Conservation (phyloP, 78 protist genomes). For the Planoprotostelium fungivorum region DNA sequence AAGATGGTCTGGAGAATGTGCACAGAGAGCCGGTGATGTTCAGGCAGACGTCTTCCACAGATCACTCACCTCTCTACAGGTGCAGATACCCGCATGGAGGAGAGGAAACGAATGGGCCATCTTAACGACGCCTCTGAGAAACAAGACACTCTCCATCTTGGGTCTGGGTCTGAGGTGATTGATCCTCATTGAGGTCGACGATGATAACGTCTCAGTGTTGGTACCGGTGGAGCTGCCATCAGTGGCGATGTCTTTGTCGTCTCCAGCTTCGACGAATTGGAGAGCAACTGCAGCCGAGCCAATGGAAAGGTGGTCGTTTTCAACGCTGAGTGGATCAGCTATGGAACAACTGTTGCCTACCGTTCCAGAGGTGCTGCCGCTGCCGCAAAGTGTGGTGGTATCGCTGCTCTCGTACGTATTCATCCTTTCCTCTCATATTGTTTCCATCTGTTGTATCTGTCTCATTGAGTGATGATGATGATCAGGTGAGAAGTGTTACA, state of each 20-base stretch:
- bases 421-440: too few species aligned
- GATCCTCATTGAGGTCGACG: not conserved
- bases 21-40: slow-evolving; percentile 38
- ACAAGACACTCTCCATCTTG: slow-evolving; percentile 33
- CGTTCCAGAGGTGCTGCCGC: slow-evolving; percentile 52
- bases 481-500: slow-evolving; percentile 35
- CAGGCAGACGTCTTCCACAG: not conserved
- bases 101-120: slow-evolving; percentile 60
- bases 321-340: slow-evolving; percentile 40
- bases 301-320: slow-evolving; percentile 69
- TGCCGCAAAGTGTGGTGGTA: slow-evolving; percentile 62
- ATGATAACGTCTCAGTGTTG: slow-evolving; percentile 12
- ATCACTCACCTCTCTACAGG: not conserved
- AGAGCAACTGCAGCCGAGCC: not conserved
- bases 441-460: too few species aligned
- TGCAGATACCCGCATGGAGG: slow-evolving; percentile 16
- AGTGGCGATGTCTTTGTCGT: slow-evolving; percentile 55
- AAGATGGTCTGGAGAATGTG: slow-evolving; percentile 59
- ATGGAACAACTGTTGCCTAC: slow-evolving; percentile 29
- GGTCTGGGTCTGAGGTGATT: slow-evolving; percentile 48
- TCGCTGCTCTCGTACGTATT: slow-evolving; percentile 47
- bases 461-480: not conserved
- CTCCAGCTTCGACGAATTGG: slow-evolving; percentile 44
- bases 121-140: slow-evolving; percentile 10
- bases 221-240: slow-evolving; percentile 12